These are phyloP conservation scores for Ophiostoma populinum DNA, from an alignment of 2,329 filamentous ascomycete species.

Conservation along the genomic window DNA sequence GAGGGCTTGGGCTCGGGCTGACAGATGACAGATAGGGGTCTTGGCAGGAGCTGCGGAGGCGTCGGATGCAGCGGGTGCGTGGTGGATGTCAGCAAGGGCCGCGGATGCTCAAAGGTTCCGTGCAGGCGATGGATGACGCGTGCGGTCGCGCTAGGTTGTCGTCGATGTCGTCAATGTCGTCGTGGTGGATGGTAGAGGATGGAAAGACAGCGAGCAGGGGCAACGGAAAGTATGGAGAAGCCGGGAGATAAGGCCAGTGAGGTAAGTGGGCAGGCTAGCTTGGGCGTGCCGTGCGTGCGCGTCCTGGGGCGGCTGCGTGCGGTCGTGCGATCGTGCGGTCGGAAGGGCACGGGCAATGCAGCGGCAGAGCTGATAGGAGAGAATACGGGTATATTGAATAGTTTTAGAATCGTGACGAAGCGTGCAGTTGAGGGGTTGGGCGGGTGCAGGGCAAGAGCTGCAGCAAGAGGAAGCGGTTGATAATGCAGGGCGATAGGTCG, in stretches of 20 bases:
- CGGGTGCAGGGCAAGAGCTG: not conserved
- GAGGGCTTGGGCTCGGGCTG: not conserved
- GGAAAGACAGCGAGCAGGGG: not conserved
- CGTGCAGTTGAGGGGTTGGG: no score
- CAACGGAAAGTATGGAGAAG: not conserved
- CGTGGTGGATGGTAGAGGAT: no score
- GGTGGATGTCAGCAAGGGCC: not conserved
- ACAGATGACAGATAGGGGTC: not conserved
- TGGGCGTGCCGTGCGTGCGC: no score
- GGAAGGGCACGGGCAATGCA: no score
- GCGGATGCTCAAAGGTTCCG: not conserved
- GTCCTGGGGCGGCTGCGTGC: no score
- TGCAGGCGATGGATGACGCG: not conserved
- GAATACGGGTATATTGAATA: no score
- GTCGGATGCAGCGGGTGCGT: not conserved
- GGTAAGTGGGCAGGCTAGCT: no score
- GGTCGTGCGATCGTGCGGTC: no score
- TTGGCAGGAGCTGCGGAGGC: not conserved
- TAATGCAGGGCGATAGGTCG: conserved; percentile 4
- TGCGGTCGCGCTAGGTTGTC: conserved; percentile 1
- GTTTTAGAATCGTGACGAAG: no score
- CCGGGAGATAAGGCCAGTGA: conserved; percentile 3
- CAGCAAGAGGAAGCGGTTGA: conserved; percentile 2
- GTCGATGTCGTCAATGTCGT: not conserved
- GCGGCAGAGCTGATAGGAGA: no score